Percentiles rank a stretch among this genome's conserved stretches.
These are phyloP conservation scores for Pulicaria dysenterica DNA, from an alignment of 129 eudicot species.

Conservation along the genomic window DNA sequence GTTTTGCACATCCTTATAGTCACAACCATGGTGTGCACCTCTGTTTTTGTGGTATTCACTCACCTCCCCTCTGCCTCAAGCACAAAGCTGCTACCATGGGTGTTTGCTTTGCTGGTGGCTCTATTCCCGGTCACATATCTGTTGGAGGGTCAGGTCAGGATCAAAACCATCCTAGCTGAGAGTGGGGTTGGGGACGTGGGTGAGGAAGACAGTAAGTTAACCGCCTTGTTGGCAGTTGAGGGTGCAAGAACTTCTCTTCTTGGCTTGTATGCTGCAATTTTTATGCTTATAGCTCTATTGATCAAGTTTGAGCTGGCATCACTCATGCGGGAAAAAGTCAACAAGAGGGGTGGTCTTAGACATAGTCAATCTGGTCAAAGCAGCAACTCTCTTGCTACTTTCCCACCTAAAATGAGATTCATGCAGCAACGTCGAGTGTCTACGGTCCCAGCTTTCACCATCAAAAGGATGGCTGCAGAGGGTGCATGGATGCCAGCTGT, in stretches of 20 bases:
- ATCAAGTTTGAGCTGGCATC: conserved; percentile 91
- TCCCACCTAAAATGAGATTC: conserved; percentile 74
- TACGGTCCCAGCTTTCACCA: conserved; percentile 70
- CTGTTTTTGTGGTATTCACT: conserved; percentile 86
- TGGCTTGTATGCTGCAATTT: conserved; percentile 92
- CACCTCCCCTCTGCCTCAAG: conserved; percentile 95
- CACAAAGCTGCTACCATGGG: conserved; percentile 90
- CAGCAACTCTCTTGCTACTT: conserved; percentile 53
- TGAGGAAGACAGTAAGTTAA: conserved; percentile 72
- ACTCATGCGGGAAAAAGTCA: conserved; percentile 71
- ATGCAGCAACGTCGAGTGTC: conserved; percentile 91
- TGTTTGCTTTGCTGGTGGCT: conserved; percentile 94
- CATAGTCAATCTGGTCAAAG: conserved; percentile 73
- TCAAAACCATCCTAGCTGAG: conserved; percentile 56
- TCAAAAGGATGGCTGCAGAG: conserved; percentile 86
- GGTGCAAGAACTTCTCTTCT: conserved; percentile 97
- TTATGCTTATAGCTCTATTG: conserved; percentile 94
- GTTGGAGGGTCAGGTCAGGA: conserved; percentile 87
- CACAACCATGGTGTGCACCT: conserved; percentile 82
- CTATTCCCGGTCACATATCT: conserved; percentile 92
- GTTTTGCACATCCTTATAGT: conserved; percentile 75
- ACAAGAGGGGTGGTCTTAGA: conserved; percentile 62
- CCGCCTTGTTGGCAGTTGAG: conserved; percentile 78
- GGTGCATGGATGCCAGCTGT: conserved; percentile 99
- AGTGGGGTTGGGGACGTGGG: conserved; percentile 52